These are phyloP conservation scores for Pyrenula massariospora DNA, from an alignment of 495 filamentous ascomycete genomes.

Conservation along the genomic window DNA sequence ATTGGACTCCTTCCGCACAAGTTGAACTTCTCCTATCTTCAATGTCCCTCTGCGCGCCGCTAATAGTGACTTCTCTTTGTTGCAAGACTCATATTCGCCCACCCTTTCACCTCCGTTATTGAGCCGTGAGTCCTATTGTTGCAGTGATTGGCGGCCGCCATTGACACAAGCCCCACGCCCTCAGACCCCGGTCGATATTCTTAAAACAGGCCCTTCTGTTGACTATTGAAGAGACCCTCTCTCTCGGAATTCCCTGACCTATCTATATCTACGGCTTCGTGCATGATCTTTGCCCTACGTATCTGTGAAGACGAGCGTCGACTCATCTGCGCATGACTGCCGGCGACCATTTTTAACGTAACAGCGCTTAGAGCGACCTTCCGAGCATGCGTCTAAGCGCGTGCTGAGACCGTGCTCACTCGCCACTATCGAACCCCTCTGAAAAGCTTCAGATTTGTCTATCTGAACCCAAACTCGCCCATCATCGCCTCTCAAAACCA, in stretches of 20 bases:
- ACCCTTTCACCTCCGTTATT: neutral
- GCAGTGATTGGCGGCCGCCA: neutral
- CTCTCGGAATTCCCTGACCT: neutral
- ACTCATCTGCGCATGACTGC: neutral
- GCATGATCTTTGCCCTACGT: too few species aligned
- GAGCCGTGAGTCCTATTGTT: neutral
- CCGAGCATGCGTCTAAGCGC: neutral
- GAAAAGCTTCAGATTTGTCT: neutral
- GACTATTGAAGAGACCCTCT: neutral
- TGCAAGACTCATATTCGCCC: neutral
- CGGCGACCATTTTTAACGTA: neutral
- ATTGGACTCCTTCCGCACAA: constrained; percentile 28
- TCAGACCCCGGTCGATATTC: neutral
- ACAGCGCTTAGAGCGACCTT: neutral
- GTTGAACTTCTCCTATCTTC: constrained; percentile 32
- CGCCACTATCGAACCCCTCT: neutral
- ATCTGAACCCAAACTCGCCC: neutral
- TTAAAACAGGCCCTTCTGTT: neutral
- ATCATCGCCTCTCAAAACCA: neutral
- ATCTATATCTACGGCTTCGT: neutral
- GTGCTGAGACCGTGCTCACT: neutral
- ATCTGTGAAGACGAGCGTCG: too few species aligned
- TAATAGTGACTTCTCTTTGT: neutral
- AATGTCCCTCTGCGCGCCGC: constrained; percentile 20
- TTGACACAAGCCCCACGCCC: neutral